Evolutionary conservation across 768 basidiomycete genomes (phyloP).

Genomic region (Suillus tomentosus): DNA sequence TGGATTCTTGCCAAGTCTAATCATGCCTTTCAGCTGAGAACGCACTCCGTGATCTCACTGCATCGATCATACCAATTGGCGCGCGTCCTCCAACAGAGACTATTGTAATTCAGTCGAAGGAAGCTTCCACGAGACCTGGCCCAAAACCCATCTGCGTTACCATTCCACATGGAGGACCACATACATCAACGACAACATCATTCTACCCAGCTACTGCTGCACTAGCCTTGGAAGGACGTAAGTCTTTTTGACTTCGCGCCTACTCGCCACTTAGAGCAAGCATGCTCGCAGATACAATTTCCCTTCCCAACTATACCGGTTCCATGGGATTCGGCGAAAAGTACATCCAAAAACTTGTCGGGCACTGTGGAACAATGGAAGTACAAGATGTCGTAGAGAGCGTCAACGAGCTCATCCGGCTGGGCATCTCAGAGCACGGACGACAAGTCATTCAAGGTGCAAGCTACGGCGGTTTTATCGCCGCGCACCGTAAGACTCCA

Average conservation of each 20-base stretch:
- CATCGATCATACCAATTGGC: conserved; percentile 52
- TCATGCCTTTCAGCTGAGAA: conserved; percentile 37
- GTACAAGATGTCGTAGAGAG: conserved; percentile 65
- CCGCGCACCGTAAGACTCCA: conserved; percentile 51
- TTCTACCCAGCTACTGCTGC: conserved; percentile 48
- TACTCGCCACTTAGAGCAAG: background rate
- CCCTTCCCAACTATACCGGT: conserved; percentile 68
- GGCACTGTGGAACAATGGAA: conserved; percentile 64
- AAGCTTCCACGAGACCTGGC: conserved; percentile 17
- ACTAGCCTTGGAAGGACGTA: conserved; percentile 63
- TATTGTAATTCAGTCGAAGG: conserved; percentile 44
- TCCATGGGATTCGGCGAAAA: conserved; percentile 66
- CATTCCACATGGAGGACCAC: conserved; percentile 66
- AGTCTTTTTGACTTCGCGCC: conserved; percentile 21
- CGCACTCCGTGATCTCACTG: conserved; percentile 43
- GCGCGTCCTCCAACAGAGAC: conserved; percentile 52
- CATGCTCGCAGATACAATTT: conserved; percentile 51
- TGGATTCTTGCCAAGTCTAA: background rate
- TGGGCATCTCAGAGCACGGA: conserved; percentile 51
- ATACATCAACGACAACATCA: conserved; percentile 46
- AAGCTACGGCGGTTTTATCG: conserved; percentile 70
- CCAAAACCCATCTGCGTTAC: conserved; percentile 49
- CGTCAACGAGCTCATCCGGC: conserved; percentile 48
- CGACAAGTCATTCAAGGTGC: conserved; percentile 63
- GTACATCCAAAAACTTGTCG: conserved; percentile 55